Conservation (phyloP, 2,329 filamentous ascomycete genomes). For the Talaromyces verruculosus region DNA sequence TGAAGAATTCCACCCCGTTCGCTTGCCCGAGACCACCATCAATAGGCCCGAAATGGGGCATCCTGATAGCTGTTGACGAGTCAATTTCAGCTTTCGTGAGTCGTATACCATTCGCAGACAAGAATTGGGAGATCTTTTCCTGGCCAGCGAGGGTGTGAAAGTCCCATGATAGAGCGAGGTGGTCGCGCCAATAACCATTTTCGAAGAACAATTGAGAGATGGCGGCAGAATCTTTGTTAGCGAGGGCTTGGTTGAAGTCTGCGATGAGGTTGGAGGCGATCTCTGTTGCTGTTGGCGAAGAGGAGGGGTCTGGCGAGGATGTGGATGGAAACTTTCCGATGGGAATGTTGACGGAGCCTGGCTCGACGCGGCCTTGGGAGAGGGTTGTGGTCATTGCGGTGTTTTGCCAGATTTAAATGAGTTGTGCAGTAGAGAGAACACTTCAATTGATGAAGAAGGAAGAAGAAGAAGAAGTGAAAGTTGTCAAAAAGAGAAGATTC, state of each 20-base stretch:
- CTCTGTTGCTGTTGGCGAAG: conserved; percentile 39
- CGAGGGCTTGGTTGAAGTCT: conserved; percentile 43
- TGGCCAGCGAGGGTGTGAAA: conserved; percentile 55
- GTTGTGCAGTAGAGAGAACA: background rate
- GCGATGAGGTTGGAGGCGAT: conserved; percentile 41
- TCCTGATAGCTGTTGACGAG: conserved; percentile 44
- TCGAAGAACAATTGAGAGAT: conserved; percentile 50
- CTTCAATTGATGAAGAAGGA: background rate
- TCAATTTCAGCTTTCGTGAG: conserved; percentile 51
- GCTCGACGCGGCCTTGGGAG: conserved; percentile 49
- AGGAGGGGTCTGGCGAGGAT: conserved; percentile 28
- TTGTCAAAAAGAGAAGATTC: background rate
- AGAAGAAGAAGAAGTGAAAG: background rate
- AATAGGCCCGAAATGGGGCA: conserved; percentile 49
- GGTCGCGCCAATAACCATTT: conserved; percentile 59
- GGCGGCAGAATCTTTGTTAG: conserved; percentile 34
- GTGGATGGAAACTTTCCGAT: conserved; percentile 46
- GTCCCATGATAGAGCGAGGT: conserved; percentile 58
- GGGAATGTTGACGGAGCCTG: conserved; percentile 57
- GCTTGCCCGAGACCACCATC: conserved; percentile 50
- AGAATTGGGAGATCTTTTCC: conserved; percentile 40
- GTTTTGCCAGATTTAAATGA: background rate
- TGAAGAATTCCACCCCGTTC: conserved; percentile 58
- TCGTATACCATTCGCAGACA: conserved; percentile 40
- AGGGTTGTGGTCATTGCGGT: conserved; percentile 17